Evolutionary conservation across 768 basidiomycete species (phyloP).

Genomic region (Jaapia argillacea): DNA sequence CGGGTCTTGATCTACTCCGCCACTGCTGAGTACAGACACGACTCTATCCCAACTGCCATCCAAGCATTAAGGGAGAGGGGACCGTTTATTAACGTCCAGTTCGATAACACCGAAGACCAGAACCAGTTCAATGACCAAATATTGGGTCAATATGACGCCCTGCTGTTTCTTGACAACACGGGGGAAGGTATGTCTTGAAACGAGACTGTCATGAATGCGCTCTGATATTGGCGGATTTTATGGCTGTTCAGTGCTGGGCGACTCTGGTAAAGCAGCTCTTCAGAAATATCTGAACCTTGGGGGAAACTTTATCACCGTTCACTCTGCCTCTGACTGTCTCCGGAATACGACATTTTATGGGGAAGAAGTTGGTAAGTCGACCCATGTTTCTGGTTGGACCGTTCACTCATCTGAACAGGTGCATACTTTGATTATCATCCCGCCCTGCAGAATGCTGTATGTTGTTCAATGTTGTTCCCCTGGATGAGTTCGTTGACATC

Average conservation of each 20-base stretch:
- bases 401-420: no score
- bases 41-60: constrained; percentile 39
- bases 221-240: no score
- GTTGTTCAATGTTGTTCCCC: constrained; percentile 14
- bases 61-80: constrained; percentile 23
- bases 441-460: constrained; percentile 57
- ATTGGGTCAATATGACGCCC: constrained; percentile 28
- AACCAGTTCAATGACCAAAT: constrained; percentile 28
- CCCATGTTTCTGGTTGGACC: no score
- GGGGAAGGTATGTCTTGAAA: constrained; percentile 34
- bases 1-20: constrained; percentile 27
- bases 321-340: constrained; percentile 46
- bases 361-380: constrained; percentile 20
- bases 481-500: constrained; percentile 5
- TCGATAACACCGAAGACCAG: constrained; percentile 35
- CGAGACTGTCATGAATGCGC: no score
- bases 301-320: constrained; percentile 45
- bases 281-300: constrained; percentile 55
- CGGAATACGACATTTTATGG: constrained; percentile 42
- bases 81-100: constrained; percentile 22
- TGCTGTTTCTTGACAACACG: constrained; percentile 36
- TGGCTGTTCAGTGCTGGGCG: constrained; percentile 58
- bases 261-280: constrained; percentile 47
- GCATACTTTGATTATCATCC: constrained; percentile 69
- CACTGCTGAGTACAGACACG: constrained; percentile 36